Conservation (phyloP, 2,329 filamentous ascomycete genomes). For the Colletotrichum sp. region DNA sequence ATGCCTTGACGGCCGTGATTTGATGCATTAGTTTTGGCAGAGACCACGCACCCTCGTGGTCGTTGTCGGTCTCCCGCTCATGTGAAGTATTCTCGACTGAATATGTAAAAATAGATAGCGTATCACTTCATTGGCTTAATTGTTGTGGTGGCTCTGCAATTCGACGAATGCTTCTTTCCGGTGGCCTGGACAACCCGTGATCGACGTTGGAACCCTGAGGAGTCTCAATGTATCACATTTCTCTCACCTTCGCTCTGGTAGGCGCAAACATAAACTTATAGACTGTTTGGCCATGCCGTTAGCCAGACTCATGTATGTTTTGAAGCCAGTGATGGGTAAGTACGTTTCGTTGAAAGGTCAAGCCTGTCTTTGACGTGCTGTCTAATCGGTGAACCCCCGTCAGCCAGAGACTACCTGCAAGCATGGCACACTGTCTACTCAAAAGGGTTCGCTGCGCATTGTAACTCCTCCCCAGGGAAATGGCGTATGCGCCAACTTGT, state of each 20-base stretch:
- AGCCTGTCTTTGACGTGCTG: neutral
- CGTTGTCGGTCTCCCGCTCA: neutral
- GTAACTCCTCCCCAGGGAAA: fast-evolving
- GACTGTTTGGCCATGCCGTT: neutral
- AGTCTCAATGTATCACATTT: neutral
- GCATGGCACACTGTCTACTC: neutral
- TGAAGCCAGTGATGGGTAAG: neutral
- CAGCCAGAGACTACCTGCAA: neutral
- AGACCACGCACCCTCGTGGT: neutral
- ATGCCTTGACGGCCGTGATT: neutral
- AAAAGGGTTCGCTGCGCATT: neutral
- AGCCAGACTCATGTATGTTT: neutral
- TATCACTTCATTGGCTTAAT: neutral
- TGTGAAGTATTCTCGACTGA: neutral
- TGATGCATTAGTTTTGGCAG: neutral
- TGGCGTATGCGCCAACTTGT: fast-evolving
- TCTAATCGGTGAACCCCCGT: fast-evolving
- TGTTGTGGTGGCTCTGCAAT: neutral
- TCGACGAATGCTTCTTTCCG: neutral
- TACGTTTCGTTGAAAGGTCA: neutral
- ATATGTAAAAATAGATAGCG: neutral
- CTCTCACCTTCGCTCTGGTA: neutral
- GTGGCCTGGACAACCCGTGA: neutral
- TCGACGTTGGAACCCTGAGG: neutral
- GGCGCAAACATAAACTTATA: fast-evolving